Percentiles rank a stretch among this genome's conserved stretches.
Evolutionary conservation across 306 rosid species (phyloP).

Genomic region (Lathyrus tuberosus): DNA sequence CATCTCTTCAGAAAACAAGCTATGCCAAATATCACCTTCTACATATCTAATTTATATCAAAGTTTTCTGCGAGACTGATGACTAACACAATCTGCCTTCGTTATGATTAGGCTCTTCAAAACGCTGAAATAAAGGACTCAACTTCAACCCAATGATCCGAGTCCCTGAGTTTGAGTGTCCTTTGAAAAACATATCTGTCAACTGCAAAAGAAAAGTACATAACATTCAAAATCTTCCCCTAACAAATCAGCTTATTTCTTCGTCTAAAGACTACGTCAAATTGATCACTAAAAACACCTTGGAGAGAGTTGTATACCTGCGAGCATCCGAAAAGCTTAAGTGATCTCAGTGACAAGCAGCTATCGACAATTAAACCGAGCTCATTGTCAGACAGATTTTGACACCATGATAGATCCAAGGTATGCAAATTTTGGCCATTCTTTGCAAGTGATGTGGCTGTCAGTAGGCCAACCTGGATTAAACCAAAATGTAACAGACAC

Average conservation of each 20-base stretch:
- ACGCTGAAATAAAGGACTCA: not conserved
- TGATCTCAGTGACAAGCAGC: constrained; percentile 64
- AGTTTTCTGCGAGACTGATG: constrained; percentile 9
- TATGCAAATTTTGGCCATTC: constrained; percentile 57
- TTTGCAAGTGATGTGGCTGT: constrained; percentile 67
- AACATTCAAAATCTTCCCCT: not conserved
- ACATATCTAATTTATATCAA: not conserved
- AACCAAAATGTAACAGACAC: not conserved
- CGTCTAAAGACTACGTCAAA: not conserved
- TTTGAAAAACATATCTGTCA: not conserved
- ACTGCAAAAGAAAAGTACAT: constrained; percentile 5
- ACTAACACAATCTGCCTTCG: no score
- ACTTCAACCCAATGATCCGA: not conserved
- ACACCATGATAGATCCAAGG: constrained; percentile 88
- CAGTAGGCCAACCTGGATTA: constrained; percentile 64
- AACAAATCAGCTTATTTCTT: not conserved
- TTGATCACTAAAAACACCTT: constrained; percentile 17
- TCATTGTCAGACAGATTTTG: constrained; percentile 64
- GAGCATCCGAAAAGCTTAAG: constrained; percentile 84
- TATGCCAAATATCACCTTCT: no score
- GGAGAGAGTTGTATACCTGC: constrained; percentile 57
- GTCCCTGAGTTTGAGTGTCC: not conserved
- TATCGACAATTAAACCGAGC: constrained; percentile 76
- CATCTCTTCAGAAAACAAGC: constrained; percentile 6
- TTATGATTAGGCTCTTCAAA: not conserved